Evolutionary conservation across 805 yeast species (phyloP), one percentile per base, ranked within the genome.

Genomic region (Saccharomycopsis selenospora): DNA sequence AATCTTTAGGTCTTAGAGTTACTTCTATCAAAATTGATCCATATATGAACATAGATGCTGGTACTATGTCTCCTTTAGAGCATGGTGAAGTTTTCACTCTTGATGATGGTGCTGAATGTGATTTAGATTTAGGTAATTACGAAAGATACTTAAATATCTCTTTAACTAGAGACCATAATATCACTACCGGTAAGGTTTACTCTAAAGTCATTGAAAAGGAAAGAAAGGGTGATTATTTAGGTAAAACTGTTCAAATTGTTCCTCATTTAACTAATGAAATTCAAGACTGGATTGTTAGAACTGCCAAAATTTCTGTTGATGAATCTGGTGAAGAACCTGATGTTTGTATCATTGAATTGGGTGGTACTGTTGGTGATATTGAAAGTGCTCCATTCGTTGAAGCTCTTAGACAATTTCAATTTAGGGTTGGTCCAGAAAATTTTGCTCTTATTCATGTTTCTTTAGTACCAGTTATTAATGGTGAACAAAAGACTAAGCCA

Each of bases 341-440:
- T 59, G 85, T 93, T 47, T 93, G 99, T 75, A 89, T 93, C 63
- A 82, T 93, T 56, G 99, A 91, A 72, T 77, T 93, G 52, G 99
- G 99, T 66, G 99, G 99, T 66, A 93, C 99, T 26, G 99, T 93
- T 51, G 99, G 99, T 64, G 99, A 93, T 66, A 93, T 93, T 61
- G 99, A 93, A 72, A 80, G 91, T 63, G 99, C 98, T 47, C 99
- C 99, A 24, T 93, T 93, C 58, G 97, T 93, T 49, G 99, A 93
- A 72, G 99, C 99, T 23, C 78, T 93, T 55, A 85, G 99, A 75
- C 99, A 93, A 70, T 93, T 93, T 71, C 99, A 93, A 73, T 93
- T 93, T 72, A 81, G 96, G 64, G 98, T 91, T 53, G 98, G 98
- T 17, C 71, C 73, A 50, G 96, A 88, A 56, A 93, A 87, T 70